Evolutionary conservation across 2,329 filamentous ascomycete genomes (phyloP), one percentile per base, ranked within the genome.

Genomic region (Hortaea werneckii): DNA sequence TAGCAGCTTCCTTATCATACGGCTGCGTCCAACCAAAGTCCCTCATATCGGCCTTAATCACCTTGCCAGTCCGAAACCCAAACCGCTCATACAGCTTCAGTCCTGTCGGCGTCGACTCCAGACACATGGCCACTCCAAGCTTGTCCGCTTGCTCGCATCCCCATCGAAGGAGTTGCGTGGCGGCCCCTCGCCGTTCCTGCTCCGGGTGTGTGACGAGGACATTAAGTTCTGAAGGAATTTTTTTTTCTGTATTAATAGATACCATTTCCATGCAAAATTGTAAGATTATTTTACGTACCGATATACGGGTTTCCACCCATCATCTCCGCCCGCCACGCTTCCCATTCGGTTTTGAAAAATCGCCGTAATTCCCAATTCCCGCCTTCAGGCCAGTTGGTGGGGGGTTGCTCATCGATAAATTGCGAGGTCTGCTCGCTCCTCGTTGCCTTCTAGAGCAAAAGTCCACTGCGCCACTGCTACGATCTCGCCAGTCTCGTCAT

Each of bases 111-210:
- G 59, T 64, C 5, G 63, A 58, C 48, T 66, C 64, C 26, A 69
- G 42, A 54, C 66, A 67, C 6, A 52, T 55, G 3, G 51, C 45
- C 39, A 64, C 42, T 0, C 59, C 60, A 29, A 57, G 54, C 20
- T 51, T 44, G 49, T 69, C 66, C n/a, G 65, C 67, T 38, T 64
- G 60, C 20, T 60, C 50, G 12, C 65, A 10, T 5, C 64, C 67
- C 62, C 60, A 64, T 5, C 60, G 49, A 30, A 69, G 29, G 27
- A 69, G 46, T 29, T 64, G 44, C 3, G 29, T 54, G 1, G 55
- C 67, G 8, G 63, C 65, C 0, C 66, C 66, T 6, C 61, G 59
- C 0, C 61, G 40, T 13, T 65, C 63, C 26, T 20, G 41, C 3
- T 37, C 42, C 6, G 53, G 51, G 37, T 46, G 9, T 10, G 46